Base-by-base conservation (phyloP, 2,329 filamentous ascomycete genomes). In the Cryphonectria carpinicola region DNA sequence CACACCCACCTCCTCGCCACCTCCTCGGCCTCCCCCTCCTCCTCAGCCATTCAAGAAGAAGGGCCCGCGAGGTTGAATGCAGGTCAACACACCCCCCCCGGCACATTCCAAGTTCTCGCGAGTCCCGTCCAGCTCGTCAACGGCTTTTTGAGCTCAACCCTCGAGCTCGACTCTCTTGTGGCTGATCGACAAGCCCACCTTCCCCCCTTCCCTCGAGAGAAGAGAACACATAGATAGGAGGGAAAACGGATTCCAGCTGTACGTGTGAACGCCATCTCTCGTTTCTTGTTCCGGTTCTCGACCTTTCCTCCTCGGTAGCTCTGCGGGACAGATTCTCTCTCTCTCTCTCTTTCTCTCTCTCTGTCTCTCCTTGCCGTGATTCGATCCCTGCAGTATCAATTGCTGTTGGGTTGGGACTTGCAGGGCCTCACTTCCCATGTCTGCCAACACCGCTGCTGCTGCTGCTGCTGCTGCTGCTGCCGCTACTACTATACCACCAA, bases 41-140 rank as follows among this genome's bases (percentile, higher is more conserved):
- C 58, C 46, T 22, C 41, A 39, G 43, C 65, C 28, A 28, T 52
- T 49, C 58, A 58, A 63, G 39, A 49, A 49, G n/a, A 37, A 52
- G 63, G 63, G 49, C 25, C 11, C 28, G 25, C 52, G 69, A 70
- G 69, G 69, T 66, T 56, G 69, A 68, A 66, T 68, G 69, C 69
- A 68, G 69, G 46, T 60, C 60, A 32, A 49, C 4, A 14, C 2
- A n/a, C 46, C 25, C 32, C 46, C 52, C 43, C 37, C 32, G 64
- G 60, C 64, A 70, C 68, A 67, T 32, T 43, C 65, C 49, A 63
- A 63, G 14, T 17, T 58, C 54, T 32, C 54, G 28, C 54, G 54
- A 17, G 28, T 28, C 6, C 54, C 13, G 25, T 35, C 25, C 25
- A 35, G 25, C 25, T 58, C 54, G 25, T 19, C 28, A 19, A 35